Evolutionary conservation across 148 eudicot genomes (phyloP), one percentile per base, ranked within the genome.

Genomic region (Fallopia convolvulus): DNA sequence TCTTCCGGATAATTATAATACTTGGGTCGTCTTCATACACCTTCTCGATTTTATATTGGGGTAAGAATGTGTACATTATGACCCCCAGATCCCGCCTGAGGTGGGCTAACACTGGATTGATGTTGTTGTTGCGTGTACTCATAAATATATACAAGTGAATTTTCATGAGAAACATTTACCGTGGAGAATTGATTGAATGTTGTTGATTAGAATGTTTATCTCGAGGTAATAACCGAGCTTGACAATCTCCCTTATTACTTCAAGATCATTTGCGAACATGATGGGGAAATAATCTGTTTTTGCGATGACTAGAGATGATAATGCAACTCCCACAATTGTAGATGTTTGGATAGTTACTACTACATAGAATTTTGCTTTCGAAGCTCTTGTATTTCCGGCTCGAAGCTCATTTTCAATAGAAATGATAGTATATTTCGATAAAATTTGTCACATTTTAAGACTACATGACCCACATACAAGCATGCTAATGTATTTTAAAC

Each of bases 321-420:
- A 84, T 70, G 83, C 14, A 36, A 75, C 9, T 52, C 90, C 90
- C 20, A 88, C 52, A 0, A 81, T n/a, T 71, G 84, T 47, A 8
- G 90, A 85, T 63, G 85, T 87, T 23, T 74, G 53, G 58, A 74
- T 77, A 8, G 78, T 75, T 74, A 85, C 80, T 36, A 68, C 23
- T 48, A 79, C 76, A 3, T 89, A 81, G 74, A 86, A 83, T 60
- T 84, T 87, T 78, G 89, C 92, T 60, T 84, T 87, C 77, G 89
- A 90, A 42, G 85, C 83, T 79, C 80, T 82, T 21, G 92, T 86
- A 79, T 75, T 55, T 40, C 84, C 84, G 23, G 87, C 88, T 77
- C 91, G 89, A 2, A 88, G 91, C 73, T 88, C 91, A 60, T 86
- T 88, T 5, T 85, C 82, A 30, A 88, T 26, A 26, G 30, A 26